Conservation (phyloP, 2,329 filamentous ascomycete genomes). For the Trichophyton rubrum region DNA sequence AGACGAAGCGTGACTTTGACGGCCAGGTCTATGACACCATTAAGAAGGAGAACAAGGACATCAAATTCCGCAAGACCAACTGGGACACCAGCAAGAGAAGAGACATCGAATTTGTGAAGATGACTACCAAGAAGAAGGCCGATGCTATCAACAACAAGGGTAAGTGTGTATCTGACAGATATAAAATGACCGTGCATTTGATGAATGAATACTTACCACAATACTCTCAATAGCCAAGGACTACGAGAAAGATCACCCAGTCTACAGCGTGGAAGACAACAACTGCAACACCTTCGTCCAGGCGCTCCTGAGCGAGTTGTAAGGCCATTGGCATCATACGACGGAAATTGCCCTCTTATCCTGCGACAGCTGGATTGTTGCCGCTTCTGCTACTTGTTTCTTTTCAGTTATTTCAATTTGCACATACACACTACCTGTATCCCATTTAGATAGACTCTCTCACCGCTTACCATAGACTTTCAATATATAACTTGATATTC, state of each 20-base stretch:
- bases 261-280: not conserved
- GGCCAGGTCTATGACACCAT: not conserved
- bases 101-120: not conserved
- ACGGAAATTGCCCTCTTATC: not conserved
- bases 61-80: not conserved
- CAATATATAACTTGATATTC: too few relatives aligned
- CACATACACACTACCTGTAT: too few relatives aligned
- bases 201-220: not conserved
- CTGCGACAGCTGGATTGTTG: too few relatives aligned
- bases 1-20: not conserved
- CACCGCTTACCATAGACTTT: too few relatives aligned
- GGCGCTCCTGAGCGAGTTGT: not conserved
- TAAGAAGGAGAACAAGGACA: not conserved
- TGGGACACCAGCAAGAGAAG: not conserved
- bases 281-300: conserved; percentile 1
- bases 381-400: too few relatives aligned
- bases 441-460: too few relatives aligned
- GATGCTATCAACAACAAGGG: not conserved
- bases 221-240: not conserved
- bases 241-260: not conserved
- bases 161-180: not conserved
- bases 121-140: not conserved
- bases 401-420: too few relatives aligned
- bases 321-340: not conserved
- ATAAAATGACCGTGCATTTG: too few relatives aligned